phyloP scores from a whole-genome alignment of 129 eudicot genomes.

The Solidago caesia region DNA sequence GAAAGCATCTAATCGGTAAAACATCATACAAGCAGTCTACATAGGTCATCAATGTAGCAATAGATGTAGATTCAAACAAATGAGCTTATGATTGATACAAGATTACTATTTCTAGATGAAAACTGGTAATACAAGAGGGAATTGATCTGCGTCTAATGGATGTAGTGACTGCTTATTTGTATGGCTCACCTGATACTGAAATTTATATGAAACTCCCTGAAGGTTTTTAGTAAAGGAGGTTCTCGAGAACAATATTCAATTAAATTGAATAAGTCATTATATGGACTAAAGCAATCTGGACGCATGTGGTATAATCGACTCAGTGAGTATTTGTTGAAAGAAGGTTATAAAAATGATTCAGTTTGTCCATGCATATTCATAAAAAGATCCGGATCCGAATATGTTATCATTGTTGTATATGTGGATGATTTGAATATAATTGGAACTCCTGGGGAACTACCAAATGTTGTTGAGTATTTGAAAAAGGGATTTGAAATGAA shows the following conservation, averaged over 20 bases:
- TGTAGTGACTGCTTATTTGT: conserved; percentile 7
- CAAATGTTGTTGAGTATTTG: neutral
- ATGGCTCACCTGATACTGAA: neutral
- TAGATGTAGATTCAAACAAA: too few relatives aligned
- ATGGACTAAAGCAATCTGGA: neutral
- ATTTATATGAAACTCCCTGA: conserved; percentile 1
- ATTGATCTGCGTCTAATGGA: neutral
- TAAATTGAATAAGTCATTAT: neutral
- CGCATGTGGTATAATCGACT: neutral
- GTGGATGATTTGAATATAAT: neutral
- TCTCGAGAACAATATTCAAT: neutral
- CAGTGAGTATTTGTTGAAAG: neutral
- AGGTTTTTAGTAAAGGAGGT: neutral
- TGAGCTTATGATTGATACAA: too few relatives aligned
- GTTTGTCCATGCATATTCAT: neutral
- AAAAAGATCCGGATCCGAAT: neutral
- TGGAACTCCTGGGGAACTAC: neutral
- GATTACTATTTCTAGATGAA: too few relatives aligned
- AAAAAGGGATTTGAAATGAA: neutral
- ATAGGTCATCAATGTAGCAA: too few relatives aligned
- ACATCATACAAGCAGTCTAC: too few relatives aligned
- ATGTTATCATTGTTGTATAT: neutral
- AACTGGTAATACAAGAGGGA: neutral
- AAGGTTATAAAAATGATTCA: neutral
- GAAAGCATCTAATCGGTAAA: too few relatives aligned